Evolutionary conservation across 176 grass and related monocot species (phyloP).

Genomic region (Triticum aestivum): DNA sequence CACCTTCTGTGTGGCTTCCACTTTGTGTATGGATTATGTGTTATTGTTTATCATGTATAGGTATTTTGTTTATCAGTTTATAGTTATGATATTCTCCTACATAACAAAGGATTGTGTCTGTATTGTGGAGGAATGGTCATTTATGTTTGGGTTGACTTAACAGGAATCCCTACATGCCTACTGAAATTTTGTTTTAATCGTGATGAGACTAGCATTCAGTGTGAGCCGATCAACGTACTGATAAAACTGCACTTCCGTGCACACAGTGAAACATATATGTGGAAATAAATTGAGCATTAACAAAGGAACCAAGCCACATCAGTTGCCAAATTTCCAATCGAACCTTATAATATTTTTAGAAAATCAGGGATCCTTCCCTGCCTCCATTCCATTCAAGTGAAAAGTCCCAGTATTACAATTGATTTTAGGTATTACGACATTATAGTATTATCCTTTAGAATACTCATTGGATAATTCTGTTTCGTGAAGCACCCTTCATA

Average conservation of each 20-base stretch:
- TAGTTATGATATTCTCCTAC: slow-evolving; percentile 5
- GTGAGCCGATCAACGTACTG: neutral
- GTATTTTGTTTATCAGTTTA: slow-evolving; percentile 20
- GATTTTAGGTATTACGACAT: neutral
- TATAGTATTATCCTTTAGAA: slow-evolving; percentile 19
- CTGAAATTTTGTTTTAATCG: slow-evolving; percentile 2
- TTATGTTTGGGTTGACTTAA: slow-evolving; percentile 10
- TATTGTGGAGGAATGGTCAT: slow-evolving; percentile 6
- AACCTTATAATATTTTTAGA: neutral
- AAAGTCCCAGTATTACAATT: neutral
- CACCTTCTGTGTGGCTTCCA: slow-evolving; percentile 25
- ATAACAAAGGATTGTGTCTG: neutral
- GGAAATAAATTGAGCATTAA: slow-evolving; percentile 10
- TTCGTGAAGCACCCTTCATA: neutral
- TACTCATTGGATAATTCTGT: slow-evolving; percentile 3
- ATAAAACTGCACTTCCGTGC: neutral
- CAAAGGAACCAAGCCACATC: neutral
- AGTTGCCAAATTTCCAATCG: slow-evolving; percentile 5
- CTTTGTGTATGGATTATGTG: slow-evolving; percentile 1
- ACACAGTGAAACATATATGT: neutral
- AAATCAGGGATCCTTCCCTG: neutral
- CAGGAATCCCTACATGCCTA: neutral
- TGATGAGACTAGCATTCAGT: neutral
- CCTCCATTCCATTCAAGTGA: neutral
- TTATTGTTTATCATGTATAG: slow-evolving; percentile 19